These are phyloP conservation scores for Leccinum rimulosum DNA, from an alignment of 768 basidiomycete species.

Conservation along the genomic window DNA sequence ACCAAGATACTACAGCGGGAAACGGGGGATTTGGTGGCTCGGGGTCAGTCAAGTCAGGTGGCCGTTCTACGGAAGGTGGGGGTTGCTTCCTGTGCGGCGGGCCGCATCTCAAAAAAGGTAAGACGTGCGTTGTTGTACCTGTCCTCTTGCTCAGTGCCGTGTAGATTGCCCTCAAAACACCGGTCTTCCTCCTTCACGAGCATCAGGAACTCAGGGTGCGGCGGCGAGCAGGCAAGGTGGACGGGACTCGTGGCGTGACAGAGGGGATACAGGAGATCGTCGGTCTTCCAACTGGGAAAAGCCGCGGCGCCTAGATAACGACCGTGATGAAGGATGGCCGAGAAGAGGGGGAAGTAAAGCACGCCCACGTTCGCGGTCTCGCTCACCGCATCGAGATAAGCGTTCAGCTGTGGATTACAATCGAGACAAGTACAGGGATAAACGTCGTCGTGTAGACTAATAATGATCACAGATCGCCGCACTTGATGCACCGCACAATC, in stretches of 20 bases:
- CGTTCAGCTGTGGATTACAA: slow-evolving; percentile 29
- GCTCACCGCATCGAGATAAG: slow-evolving; percentile 30
- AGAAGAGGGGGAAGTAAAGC: slow-evolving; percentile 19
- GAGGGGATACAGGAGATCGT: slow-evolving; percentile 25
- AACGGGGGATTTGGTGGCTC: slow-evolving; percentile 66
- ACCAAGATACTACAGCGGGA: slow-evolving; percentile 82
- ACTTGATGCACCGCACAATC: slow-evolving; percentile 4
- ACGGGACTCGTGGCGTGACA: slow-evolving; percentile 37
- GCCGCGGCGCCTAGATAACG: slow-evolving; percentile 24
- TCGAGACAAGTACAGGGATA: slow-evolving; percentile 41
- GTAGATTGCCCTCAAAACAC: slow-evolving; percentile 54
- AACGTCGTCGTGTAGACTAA: slow-evolving; percentile 57
- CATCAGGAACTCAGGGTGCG: slow-evolving; percentile 35
- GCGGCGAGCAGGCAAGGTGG: slow-evolving; percentile 35
- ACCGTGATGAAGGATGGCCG: slow-evolving; percentile 18
- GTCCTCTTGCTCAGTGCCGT: slow-evolving; percentile 7
- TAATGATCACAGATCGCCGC: slow-evolving; percentile 16
- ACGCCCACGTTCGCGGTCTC: slow-evolving; percentile 32
- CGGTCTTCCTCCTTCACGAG: slow-evolving; percentile 33
- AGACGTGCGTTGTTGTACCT: not conserved
- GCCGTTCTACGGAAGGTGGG: slow-evolving; percentile 50
- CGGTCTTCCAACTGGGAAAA: slow-evolving; percentile 23
- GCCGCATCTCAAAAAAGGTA: slow-evolving; percentile 89
- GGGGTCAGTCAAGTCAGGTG: slow-evolving; percentile 53
- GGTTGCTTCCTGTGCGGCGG: slow-evolving; percentile 96